A percentile compares a stretch with the other conserved stretches of the same genome.
phyloP scores from a whole-genome alignment of 2,329 filamentous ascomycete genomes.

The Arthrocladium fulminans region DNA sequence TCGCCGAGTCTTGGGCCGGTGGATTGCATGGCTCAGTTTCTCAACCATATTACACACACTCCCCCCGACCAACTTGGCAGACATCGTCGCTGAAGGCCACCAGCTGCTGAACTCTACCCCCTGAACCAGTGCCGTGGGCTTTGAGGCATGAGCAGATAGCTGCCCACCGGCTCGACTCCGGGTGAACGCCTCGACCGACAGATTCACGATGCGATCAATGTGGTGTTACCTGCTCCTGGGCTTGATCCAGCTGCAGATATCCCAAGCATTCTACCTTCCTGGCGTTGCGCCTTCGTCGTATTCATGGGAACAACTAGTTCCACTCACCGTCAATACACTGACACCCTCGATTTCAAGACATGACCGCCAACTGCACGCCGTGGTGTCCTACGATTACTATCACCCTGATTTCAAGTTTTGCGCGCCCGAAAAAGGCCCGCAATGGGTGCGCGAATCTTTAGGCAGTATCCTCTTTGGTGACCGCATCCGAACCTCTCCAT shows the following conservation, averaged over 20 bases:
- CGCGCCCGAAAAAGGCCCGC: constrained; percentile 62
- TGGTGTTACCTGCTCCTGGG: constrained; percentile 1
- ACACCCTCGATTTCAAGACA: constrained; percentile 70
- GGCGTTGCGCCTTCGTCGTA: constrained; percentile 94
- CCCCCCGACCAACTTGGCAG: background rate
- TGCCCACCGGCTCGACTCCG: background rate
- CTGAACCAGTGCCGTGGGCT: background rate
- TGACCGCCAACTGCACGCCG: constrained; percentile 78
- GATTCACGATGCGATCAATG: background rate
- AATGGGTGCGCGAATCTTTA: constrained; percentile 76
- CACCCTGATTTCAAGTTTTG: constrained; percentile 83
- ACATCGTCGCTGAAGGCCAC: no score
- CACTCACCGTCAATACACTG: constrained; percentile 85
- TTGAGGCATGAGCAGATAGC: constrained; percentile 1
- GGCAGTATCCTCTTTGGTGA: constrained; percentile 97
- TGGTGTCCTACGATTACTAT: constrained; percentile 96
- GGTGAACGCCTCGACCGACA: no score
- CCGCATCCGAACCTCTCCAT: constrained; percentile 92
- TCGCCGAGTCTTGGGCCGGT: no score
- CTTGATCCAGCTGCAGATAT: constrained; percentile 1
- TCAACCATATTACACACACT: background rate
- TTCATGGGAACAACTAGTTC: constrained; percentile 66
- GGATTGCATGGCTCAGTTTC: background rate
- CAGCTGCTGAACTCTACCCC: no score
- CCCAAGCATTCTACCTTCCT: constrained; percentile 78